phyloP scores from a whole-genome alignment of 441 rosid species.

The Pelargonium fulgidum region DNA sequence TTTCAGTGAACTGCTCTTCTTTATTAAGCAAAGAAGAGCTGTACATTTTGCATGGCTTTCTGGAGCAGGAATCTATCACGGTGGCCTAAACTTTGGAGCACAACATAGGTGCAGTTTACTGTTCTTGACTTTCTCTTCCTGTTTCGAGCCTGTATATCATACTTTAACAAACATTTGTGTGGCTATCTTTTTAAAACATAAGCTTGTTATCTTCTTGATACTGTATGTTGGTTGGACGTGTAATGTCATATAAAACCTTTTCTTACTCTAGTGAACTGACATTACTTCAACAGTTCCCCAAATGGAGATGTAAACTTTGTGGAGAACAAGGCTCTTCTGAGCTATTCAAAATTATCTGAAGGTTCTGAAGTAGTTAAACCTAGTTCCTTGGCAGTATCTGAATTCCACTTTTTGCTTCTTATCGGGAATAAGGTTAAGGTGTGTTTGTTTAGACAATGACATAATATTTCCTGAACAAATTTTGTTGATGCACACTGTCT shows the following conservation, averaged over 20 bases:
- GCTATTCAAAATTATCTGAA: slow-evolving; percentile 68
- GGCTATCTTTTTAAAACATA: slow-evolving; percentile 11
- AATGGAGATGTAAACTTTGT: slow-evolving; percentile 93
- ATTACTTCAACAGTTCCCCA: slow-evolving; percentile 49
- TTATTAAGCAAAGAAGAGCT: slow-evolving; percentile 95
- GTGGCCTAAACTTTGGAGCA: slow-evolving; percentile 96
- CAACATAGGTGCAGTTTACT: slow-evolving; percentile 63
- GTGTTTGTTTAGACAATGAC: slow-evolving; percentile 31
- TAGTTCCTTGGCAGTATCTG: slow-evolving; percentile 88
- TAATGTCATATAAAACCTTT: slow-evolving; percentile 11
- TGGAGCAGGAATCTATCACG: slow-evolving; percentile 95
- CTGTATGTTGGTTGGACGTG: slow-evolving; percentile 9
- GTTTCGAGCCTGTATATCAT: background rate
- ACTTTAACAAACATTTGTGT: background rate
- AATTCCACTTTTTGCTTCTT: slow-evolving; percentile 93
- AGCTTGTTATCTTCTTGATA: slow-evolving; percentile 3
- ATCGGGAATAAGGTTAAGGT: slow-evolving; percentile 97
- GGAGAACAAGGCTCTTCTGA: slow-evolving; percentile 95
- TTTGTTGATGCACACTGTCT: slow-evolving; percentile 4
- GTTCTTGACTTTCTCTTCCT: slow-evolving; percentile 24
- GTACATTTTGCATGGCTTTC: slow-evolving; percentile 99
- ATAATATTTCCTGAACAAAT: background rate
- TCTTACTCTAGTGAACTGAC: slow-evolving; percentile 22
- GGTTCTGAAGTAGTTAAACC: slow-evolving; percentile 73
- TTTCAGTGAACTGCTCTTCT: slow-evolving; percentile 89